A percentile compares a stretch with the other conserved stretches of the same genome.
phyloP scores from a whole-genome alignment of 495 filamentous ascomycete genomes.

The Daldinia vernicosa region DNA sequence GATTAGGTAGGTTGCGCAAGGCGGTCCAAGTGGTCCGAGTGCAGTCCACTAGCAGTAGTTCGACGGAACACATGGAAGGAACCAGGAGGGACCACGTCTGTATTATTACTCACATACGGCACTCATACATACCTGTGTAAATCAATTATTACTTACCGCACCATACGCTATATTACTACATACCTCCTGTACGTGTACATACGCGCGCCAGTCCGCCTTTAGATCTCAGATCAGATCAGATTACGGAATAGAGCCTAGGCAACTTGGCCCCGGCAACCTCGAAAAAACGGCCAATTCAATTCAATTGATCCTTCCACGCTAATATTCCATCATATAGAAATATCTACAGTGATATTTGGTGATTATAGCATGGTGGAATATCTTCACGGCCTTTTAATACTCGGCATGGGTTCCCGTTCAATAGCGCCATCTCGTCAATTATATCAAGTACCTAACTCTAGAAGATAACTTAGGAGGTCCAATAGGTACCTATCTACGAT shows the following conservation, averaged over 20 bases:
- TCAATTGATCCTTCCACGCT: conserved; percentile 29
- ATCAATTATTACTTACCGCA: conserved; percentile 34
- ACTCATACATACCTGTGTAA: no score
- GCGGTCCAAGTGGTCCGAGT: neutral
- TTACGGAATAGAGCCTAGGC: conserved; percentile 26
- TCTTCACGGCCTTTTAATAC: neutral
- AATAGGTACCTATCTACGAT: neutral
- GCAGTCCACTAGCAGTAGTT: neutral
- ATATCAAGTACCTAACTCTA: neutral
- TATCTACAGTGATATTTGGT: conserved; percentile 6
- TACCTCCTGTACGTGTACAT: neutral
- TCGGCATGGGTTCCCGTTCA: neutral
- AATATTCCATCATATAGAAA: neutral
- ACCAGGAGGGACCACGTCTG: conserved; percentile 14
- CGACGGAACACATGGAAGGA: conserved; percentile 18
- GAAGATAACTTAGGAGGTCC: neutral
- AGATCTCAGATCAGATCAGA: conserved; percentile 44
- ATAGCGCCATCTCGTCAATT: neutral
- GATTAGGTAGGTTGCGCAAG: neutral
- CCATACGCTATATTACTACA: conserved; percentile 17
- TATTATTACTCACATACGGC: conserved; percentile 38
- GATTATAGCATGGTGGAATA: neutral
- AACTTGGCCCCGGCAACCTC: conserved; percentile 17
- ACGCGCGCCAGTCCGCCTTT: neutral
- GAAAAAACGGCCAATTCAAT: neutral